Evolutionary conservation across 768 basidiomycete species (phyloP).

Genomic region (Leccinum disarticulatum): DNA sequence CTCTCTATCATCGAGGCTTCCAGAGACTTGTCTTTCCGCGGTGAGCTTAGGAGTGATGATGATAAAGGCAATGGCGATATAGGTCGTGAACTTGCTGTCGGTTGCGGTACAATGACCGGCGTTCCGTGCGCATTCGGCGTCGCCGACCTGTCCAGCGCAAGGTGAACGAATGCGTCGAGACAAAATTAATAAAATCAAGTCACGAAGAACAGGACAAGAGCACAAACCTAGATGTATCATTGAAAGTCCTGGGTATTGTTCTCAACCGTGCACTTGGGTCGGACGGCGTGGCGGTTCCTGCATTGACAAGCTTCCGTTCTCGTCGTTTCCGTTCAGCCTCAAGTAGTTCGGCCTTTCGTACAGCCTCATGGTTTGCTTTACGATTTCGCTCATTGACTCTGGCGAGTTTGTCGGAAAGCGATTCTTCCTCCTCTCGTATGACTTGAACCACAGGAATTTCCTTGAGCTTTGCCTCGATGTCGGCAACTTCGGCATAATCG

Average conservation of each 20-base stretch:
- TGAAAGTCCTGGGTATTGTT: constrained; percentile 59
- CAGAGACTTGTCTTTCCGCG: constrained; percentile 43
- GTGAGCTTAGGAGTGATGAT: constrained; percentile 24
- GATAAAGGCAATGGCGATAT: constrained; percentile 36
- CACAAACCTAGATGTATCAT: constrained; percentile 60
- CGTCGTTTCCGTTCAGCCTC: constrained; percentile 69
- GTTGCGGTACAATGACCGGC: constrained; percentile 36
- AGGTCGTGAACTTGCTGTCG: constrained; percentile 30
- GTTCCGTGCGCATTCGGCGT: constrained; percentile 54
- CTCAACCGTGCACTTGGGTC: constrained; percentile 71
- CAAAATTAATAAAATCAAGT: constrained; percentile 20
- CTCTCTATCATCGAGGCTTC: constrained; percentile 61
- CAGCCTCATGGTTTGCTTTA: constrained; percentile 76
- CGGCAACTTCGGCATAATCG: constrained; percentile 60
- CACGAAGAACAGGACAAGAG: constrained; percentile 5
- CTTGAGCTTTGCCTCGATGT: constrained; percentile 65
- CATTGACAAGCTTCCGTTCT: constrained; percentile 58
- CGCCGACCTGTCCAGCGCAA: constrained; percentile 26
- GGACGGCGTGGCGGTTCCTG: constrained; percentile 40
- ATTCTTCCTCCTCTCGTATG: constrained; percentile 30
- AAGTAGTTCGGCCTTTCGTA: constrained; percentile 71
- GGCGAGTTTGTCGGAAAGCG: constrained; percentile 53
- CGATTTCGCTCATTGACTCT: constrained; percentile 90
- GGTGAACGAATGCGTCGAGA: constrained; percentile 9
- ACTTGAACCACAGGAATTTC: constrained; percentile 37